Base-by-base conservation (phyloP, 2,329 filamentous ascomycete genomes). In the Fusarium sp. region DNA sequence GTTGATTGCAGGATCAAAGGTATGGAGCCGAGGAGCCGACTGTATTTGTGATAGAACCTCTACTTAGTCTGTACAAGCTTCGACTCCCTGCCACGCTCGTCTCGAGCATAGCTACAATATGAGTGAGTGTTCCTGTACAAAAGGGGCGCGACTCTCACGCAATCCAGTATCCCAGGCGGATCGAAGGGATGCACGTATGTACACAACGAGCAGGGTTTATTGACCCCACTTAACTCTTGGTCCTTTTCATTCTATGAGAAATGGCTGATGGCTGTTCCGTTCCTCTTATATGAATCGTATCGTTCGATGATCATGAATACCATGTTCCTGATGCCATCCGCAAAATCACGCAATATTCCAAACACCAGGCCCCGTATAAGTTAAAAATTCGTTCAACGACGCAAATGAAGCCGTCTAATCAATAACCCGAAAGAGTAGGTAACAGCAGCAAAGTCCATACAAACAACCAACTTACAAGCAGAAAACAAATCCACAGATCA, bases 291-390 rank as follows among this genome's bases (percentile, higher is more conserved):
- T 55, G 56, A 56, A 31, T 50, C 52, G 37, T 70, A 52, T 55
- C 57, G 31, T 69, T 67, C 61, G 44, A 67, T 62, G 48, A 55
- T 70, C 39, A 70, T 67, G 67, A 49, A 70, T 58, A 55, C 46
- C 58, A 62, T 62, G 25, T 67, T 62, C 52, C 57, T 48, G 52
- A 67, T 63, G 60, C 64, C 63, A 61, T 57, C 31, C 42, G 31
- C 46, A 62, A 62, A 70, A 70, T 46, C 51, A 63, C 44, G 58
- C 52, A 51, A 49, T 54, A 55, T 70, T 67, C 68, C 68, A 62
- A 70, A 70, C 68, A 70, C 68, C 68, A 70, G 68, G 68, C 67
- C 67, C 67, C 68, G 46, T 65, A 54, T 65, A 57, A 65, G 62
- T 65, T 65, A 46, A 54, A 55, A 30, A 26, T 62, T 62, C 31